Base-by-base conservation (phyloP, 805 yeast genomes). In the Candida maris region DNA sequence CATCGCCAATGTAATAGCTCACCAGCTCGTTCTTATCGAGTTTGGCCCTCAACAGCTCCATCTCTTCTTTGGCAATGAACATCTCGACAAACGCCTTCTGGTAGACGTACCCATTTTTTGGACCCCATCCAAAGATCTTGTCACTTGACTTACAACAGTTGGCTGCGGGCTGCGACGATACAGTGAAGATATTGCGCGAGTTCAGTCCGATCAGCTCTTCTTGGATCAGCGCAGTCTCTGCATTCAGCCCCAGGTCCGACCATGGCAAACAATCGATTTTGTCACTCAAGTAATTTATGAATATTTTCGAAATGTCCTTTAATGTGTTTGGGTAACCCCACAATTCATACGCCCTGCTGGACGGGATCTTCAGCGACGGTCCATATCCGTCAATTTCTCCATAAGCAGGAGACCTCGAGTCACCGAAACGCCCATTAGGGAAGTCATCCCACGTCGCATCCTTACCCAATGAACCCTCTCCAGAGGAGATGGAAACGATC, bases 351-450 rank as follows among this genome's bases (percentile, higher is more conserved):
- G 94, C 94, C 52, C 71, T 76, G 24, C 73, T 69, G 9, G 79
- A 72, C 6, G 81, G 73, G 4, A 86, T 79, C 54, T 89, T 89
- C 51, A 93, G 73, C 3, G 84, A 77, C 0, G 97, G 96, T 2
- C 97, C 97, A 59, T 91, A 93, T 20, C 97, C 97, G 59, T 89
- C 97, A 51, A 91, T 86, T 64, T 91, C 97, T 68, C 97, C 98
- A 61, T 85, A 91, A 1, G 97, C 97, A 14, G 97, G 96, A 22
- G 96, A 86, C 52, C 93, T 71, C 0, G 96, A 85, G 63, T 88
- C 95, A 65, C 97, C 95, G 60, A 86, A 87, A 65, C 97, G 74
- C 56, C 97, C 96, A 61, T 89, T 87, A 19, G 96, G 93, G 61
- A 86, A 89, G 54, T 89, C 97, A 67, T 89, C 97, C 97, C 97